phyloP scores from a whole-genome alignment of 169 alveolate genomes.

The Pseudocohnilembus persalinus region DNA sequence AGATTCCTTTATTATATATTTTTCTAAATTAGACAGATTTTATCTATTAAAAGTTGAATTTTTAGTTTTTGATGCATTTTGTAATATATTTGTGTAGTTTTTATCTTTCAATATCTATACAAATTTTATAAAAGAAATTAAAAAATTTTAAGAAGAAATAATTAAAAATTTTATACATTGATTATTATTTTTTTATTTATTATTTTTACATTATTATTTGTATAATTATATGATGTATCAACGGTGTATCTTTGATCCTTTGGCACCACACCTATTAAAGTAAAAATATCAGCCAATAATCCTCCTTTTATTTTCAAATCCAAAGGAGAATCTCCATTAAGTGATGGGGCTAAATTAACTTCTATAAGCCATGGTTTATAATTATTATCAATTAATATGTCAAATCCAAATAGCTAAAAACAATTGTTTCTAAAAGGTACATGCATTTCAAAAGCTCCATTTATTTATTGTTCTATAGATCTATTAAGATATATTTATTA shows the following conservation, averaged over 20 bases:
- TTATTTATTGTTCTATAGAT: slow-evolving; percentile 47
- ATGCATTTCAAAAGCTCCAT: slow-evolving; percentile 40
- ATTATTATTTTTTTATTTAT: too few species aligned
- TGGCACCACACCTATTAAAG: slow-evolving; percentile 71
- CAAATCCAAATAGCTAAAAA: slow-evolving; percentile 86
- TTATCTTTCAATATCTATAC: slow-evolving; percentile 10
- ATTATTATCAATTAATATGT: slow-evolving; percentile 77
- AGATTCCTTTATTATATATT: slow-evolving; percentile 48
- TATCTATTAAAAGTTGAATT: neutral
- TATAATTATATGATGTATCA: slow-evolving; percentile 7
- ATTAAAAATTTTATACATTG: neutral
- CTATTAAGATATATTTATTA: neutral
- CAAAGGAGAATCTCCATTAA: slow-evolving; percentile 72
- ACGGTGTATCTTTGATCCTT: slow-evolving; percentile 32
- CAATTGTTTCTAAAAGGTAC: slow-evolving; percentile 65
- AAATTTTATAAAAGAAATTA: too few species aligned
- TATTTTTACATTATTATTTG: slow-evolving; percentile 7
- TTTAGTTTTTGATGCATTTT: neutral
- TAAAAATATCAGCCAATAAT: slow-evolving; percentile 79
- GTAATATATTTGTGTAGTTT: neutral
- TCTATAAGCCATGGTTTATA: slow-evolving; percentile 84
- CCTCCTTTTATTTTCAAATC: slow-evolving; percentile 80
- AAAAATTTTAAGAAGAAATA: too few species aligned
- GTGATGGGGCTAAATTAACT: slow-evolving; percentile 82
- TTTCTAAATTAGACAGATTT: slow-evolving; percentile 33